These are phyloP conservation scores for Pythium phragmitis DNA, from an alignment of 352 stramenopile species.

Conservation along the genomic window DNA sequence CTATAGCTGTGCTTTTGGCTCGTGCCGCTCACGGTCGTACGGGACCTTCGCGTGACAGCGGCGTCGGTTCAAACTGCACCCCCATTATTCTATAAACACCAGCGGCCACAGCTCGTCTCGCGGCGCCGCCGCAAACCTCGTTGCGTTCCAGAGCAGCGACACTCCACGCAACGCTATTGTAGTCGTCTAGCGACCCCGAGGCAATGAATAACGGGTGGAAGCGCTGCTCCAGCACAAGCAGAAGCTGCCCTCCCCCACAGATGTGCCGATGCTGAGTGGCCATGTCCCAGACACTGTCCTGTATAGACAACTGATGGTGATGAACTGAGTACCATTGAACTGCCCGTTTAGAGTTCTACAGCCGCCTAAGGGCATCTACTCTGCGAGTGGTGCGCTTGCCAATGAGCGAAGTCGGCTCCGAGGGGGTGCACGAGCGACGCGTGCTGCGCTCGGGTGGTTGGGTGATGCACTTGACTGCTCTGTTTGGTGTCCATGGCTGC, in stretches of 20 bases:
- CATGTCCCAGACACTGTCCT: no score
- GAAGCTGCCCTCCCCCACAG: not conserved
- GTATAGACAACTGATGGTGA: no score
- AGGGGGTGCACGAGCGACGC: no score
- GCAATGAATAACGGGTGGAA: conserved; percentile 1
- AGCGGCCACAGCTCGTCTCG: not conserved
- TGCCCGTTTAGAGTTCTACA: no score
- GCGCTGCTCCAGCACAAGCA: conserved; percentile 11
- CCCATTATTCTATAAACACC: not conserved
- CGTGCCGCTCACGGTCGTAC: conserved; percentile 29
- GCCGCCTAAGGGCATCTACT: no score
- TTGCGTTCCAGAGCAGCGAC: conserved; percentile 1
- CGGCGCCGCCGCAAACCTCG: not conserved
- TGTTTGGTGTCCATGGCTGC: no score
- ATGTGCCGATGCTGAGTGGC: no score
- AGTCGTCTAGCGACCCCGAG: not conserved
- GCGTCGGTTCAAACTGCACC: not conserved
- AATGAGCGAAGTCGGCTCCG: no score
- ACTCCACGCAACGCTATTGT: conserved; percentile 4
- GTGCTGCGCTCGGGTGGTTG: no score
- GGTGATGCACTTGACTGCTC: no score
- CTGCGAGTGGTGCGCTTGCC: no score
- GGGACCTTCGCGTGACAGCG: conserved; percentile 11
- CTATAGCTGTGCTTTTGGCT: conserved; percentile 60
- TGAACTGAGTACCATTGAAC: no score